Conservation (phyloP, 1,284 basidiomycete genomes). For the Pascua guehoae region DNA sequence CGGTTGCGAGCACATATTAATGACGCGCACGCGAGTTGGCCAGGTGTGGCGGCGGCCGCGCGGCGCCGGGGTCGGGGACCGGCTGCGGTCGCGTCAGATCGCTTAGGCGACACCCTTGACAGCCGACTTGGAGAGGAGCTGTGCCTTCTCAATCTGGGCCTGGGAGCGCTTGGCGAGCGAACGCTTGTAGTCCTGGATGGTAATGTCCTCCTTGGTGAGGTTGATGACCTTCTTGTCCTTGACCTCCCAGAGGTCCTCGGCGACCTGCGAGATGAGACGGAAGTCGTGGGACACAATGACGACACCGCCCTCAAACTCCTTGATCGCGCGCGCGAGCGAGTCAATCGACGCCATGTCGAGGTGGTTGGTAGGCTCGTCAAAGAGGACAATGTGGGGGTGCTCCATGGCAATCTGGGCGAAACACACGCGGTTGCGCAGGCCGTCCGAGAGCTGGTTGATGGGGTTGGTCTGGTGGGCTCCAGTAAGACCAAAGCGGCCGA, state of each 20-base stretch:
- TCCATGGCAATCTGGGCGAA: conserved; percentile 72
- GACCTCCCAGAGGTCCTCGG: conserved; percentile 98
- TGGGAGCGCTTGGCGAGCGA: conserved; percentile 48
- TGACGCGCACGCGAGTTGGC: not conserved
- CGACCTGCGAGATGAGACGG: conserved; percentile 91
- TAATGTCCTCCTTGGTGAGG: conserved; percentile 81
- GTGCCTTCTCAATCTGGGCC: conserved; percentile 79
- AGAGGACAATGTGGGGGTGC: conserved; percentile 81
- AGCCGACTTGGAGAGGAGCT: conserved; percentile 75
- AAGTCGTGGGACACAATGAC: conserved; percentile 98
- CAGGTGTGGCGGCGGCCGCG: not conserved
- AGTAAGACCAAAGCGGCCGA: conserved; percentile 93
- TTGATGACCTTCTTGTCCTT: conserved; percentile 91
- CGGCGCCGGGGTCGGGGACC: not conserved
- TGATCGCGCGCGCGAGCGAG: conserved; percentile 89
- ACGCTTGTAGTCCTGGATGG: conserved; percentile 87
- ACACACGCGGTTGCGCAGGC: conserved; percentile 76
- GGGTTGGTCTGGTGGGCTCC: conserved; percentile 89
- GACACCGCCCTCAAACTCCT: conserved; percentile 94
- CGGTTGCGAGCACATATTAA: not conserved
- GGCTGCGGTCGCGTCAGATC: not conserved
- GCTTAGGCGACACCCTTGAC: conserved; percentile 48
- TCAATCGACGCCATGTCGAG: conserved; percentile 76
- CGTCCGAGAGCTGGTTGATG: conserved; percentile 93
- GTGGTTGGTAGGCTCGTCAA: conserved; percentile 62